Evolutionary conservation across 1,284 basidiomycete genomes (phyloP).

Genomic region (Microbotryum silenes-acaulis): DNA sequence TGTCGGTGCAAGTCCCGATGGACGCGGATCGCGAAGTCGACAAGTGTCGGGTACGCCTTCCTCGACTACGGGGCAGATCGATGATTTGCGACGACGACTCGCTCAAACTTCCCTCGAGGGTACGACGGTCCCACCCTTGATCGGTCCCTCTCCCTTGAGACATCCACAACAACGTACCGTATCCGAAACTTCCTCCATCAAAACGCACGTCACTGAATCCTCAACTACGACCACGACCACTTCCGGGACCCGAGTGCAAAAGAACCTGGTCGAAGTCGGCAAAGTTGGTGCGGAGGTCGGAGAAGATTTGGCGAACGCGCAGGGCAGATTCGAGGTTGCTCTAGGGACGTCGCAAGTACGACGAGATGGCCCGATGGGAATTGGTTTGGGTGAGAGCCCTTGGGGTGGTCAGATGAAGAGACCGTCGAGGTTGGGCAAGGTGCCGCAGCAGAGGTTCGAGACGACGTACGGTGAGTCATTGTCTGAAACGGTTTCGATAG

Average conservation of each 20-base stretch:
- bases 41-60: too few species aligned
- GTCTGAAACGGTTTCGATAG: not conserved
- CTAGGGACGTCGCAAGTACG: too few species aligned
- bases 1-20: too few species aligned
- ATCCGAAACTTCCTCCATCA: too few species aligned
- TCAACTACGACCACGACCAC: not conserved
- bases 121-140: too few species aligned
- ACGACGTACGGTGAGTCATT: constrained; percentile 55
- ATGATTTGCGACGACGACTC: constrained; percentile 63
- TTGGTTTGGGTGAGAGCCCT: constrained; percentile 1
- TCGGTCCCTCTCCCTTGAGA: too few species aligned
- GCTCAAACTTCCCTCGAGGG: constrained; percentile 3
- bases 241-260: constrained; percentile 27
- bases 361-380: not conserved
- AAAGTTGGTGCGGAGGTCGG: constrained; percentile 31
- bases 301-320: constrained; percentile 30
- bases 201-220: not conserved
- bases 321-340: constrained; percentile 31
- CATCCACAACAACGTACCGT: too few species aligned
- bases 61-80: constrained; percentile 34
- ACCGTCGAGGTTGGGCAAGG: not conserved
- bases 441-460: constrained; percentile 22
- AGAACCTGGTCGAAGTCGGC: constrained; percentile 31
- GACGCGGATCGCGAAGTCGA: too few species aligned
- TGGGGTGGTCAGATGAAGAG: not conserved